phyloP scores from a whole-genome alignment of 805 yeast genomes.

The Suhomyces sp. region DNA sequence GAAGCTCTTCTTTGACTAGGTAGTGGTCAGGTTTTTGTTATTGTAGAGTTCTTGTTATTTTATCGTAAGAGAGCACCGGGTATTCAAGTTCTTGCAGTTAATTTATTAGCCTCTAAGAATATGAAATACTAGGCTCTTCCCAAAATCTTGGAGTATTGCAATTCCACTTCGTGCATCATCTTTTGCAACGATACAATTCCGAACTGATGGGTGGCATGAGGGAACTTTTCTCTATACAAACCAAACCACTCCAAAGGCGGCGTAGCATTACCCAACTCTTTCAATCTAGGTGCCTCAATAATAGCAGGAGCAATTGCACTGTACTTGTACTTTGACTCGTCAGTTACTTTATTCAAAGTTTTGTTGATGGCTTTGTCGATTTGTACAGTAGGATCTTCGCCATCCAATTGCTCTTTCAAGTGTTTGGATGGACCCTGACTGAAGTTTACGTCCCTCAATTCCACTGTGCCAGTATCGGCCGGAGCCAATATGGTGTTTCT shows the following conservation, averaged over 20 bases:
- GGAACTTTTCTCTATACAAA: slow-evolving; percentile 79
- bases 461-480: neutral
- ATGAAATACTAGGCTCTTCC: slow-evolving; percentile 32
- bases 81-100: too few relatives aligned
- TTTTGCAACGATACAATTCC: slow-evolving; percentile 72
- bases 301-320: slow-evolving; percentile 69
- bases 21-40: too few relatives aligned
- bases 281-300: slow-evolving; percentile 85
- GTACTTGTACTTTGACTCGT: slow-evolving; percentile 48
- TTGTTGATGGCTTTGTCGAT: slow-evolving; percentile 38
- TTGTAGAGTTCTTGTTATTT: too few relatives aligned
- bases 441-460: slow-evolving; percentile 28
- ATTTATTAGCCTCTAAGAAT: neutral
- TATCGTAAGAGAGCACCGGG: too few relatives aligned
- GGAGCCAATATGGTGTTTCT: slow-evolving; percentile 22
- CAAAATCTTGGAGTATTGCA: slow-evolving; percentile 47
- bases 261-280: slow-evolving; percentile 93
- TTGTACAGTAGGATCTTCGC: slow-evolving; percentile 19
- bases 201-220: slow-evolving; percentile 80
- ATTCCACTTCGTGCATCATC: slow-evolving; percentile 66
- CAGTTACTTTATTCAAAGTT: slow-evolving; percentile 36
- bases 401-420: slow-evolving; percentile 13
- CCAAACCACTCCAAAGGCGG: slow-evolving; percentile 99
- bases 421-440: slow-evolving; percentile 8
- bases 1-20: too few relatives aligned